A percentile compares a stretch with the other conserved stretches of the same genome.
Conservation (phyloP, 2,329 filamentous ascomycete genomes). For the Paraconiothyrium brasiliense region DNA sequence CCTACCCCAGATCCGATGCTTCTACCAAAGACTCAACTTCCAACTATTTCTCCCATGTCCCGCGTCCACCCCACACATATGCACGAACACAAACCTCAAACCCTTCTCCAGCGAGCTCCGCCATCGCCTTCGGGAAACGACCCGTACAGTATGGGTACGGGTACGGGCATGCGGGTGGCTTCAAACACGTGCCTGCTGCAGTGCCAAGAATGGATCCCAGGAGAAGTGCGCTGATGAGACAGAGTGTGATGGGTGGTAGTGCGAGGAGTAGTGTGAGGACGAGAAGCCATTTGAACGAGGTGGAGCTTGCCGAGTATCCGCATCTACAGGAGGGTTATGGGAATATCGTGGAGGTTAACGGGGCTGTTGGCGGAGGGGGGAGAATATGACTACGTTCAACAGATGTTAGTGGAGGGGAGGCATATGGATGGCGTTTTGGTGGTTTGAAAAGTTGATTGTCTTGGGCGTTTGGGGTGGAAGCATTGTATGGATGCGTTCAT, state of each 20-base stretch:
- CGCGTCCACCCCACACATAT: constrained; percentile 27
- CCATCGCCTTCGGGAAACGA: constrained; percentile 28
- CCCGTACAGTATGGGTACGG: constrained; percentile 30
- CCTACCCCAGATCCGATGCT: constrained; percentile 29
- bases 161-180: constrained; percentile 22
- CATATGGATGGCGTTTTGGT: too few relatives aligned
- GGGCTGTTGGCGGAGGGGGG: background rate
- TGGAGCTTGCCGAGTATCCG: constrained; percentile 36
- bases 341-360: constrained; percentile 22
- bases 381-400: background rate
- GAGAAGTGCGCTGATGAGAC: constrained; percentile 32
- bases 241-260: constrained; percentile 35
- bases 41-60: constrained; percentile 18
- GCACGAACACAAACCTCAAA: constrained; percentile 14
- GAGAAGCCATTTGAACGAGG: constrained; percentile 41
- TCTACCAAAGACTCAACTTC: constrained; percentile 20
- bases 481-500: too few relatives aligned
- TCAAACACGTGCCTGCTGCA: constrained; percentile 18
- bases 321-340: constrained; percentile 31
- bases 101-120: constrained; percentile 8
- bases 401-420: too few relatives aligned
- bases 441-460: too few relatives aligned
- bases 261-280: constrained; percentile 38
- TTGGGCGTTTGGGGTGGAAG: too few relatives aligned
- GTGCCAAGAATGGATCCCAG: constrained; percentile 27